Evolutionary conservation across 2,329 filamentous ascomycete species (phyloP).

Genomic region (Catunica adiposa): DNA sequence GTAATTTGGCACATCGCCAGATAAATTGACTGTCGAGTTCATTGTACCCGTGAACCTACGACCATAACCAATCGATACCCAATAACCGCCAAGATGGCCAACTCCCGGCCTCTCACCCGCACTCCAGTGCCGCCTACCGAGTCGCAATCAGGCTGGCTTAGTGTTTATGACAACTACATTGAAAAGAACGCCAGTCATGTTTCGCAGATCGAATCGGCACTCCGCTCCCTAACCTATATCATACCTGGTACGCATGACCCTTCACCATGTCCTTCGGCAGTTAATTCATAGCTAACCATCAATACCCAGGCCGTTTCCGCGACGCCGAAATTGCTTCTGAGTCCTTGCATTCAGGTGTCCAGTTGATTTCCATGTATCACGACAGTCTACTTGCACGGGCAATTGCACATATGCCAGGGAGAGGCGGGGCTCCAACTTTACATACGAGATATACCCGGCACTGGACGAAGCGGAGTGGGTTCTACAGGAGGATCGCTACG

Average conservation of each 20-base stretch:
- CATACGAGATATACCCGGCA: conserved; percentile 52
- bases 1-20: too few species aligned
- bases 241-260: conserved; percentile 48
- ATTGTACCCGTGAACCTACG: too few species aligned
- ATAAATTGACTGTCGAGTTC: too few species aligned
- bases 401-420: conserved; percentile 31
- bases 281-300: background rate
- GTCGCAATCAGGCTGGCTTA: conserved; percentile 33
- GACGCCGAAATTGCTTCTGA: conserved; percentile 94
- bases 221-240: conserved; percentile 88
- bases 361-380: conserved; percentile 84
- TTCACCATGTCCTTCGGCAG: background rate
- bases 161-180: conserved; percentile 76
- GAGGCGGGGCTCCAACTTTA: conserved; percentile 28
- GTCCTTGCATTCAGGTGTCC: conserved; percentile 73
- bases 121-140: background rate
- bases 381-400: conserved; percentile 61
- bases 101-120: background rate
- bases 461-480: conserved; percentile 44
- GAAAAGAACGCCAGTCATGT: conserved; percentile 87
- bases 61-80: background rate
- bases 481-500: conserved; percentile 69
- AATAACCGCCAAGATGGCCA: background rate
- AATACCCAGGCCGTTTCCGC: conserved; percentile 52
- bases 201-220: conserved; percentile 82